Evolutionary conservation across 2,329 filamentous ascomycete species (phyloP).

Genomic region (Phyllachora maydis): DNA sequence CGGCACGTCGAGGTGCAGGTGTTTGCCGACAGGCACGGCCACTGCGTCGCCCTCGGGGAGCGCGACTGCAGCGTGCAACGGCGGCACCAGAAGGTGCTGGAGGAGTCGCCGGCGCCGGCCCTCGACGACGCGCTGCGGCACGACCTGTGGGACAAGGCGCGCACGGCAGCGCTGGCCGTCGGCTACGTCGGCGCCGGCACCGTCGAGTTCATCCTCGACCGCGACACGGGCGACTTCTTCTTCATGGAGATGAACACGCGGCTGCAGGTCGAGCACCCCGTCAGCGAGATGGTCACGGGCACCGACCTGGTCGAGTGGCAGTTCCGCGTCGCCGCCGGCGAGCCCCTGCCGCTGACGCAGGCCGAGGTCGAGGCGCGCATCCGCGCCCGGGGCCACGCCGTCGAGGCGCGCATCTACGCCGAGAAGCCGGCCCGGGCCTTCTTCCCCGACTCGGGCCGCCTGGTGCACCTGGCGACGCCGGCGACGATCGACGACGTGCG

Average conservation of each 20-base stretch:
- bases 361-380: conserved; percentile 55
- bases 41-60: conserved; percentile 69
- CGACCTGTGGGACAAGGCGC: conserved; percentile 45
- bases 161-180: conserved; percentile 50
- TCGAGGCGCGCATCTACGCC: conserved; percentile 91
- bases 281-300: conserved; percentile 52
- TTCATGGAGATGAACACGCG: conserved; percentile 75
- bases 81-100: conserved; percentile 76
- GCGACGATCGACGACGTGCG: conserved; percentile 52
- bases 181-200: conserved; percentile 82
- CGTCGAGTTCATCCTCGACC: conserved; percentile 79
- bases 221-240: conserved; percentile 61
- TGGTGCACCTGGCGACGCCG: conserved; percentile 68
- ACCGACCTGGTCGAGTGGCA: conserved; percentile 86
- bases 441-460: conserved; percentile 76
- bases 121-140: conserved; percentile 34
- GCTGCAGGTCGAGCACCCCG: conserved; percentile 90
- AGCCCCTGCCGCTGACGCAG: conserved; percentile 33
- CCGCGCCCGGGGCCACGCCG: conserved; percentile 57
- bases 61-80: conserved; percentile 76
- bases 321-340: conserved; percentile 49
- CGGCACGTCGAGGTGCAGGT: conserved; percentile 82
- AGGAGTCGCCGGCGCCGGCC: conserved; percentile 67
- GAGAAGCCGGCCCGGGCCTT: conserved; percentile 87
- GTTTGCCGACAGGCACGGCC: conserved; percentile 63